Conservation (phyloP, 2,329 filamentous ascomycete genomes). For the Colletotrichum australisinense region DNA sequence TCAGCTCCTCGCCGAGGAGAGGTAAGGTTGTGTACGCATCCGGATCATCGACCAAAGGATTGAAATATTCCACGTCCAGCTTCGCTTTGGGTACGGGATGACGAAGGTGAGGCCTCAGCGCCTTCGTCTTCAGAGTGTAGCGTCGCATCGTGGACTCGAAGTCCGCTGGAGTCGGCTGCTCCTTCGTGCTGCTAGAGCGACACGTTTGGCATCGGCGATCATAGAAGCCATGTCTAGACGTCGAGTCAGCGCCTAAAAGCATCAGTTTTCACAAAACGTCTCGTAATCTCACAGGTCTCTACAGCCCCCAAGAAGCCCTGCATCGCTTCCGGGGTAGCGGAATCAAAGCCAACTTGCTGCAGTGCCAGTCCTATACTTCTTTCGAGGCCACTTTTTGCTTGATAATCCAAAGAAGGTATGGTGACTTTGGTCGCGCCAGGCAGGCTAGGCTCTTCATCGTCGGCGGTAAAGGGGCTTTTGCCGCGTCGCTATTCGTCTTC, state of each 20-base stretch:
- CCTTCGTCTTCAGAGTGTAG: conserved; percentile 62
- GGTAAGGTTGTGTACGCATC: conserved; percentile 56
- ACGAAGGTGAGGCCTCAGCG: conserved; percentile 67
- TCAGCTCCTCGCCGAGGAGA: conserved; percentile 65
- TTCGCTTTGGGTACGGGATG: conserved; percentile 59
- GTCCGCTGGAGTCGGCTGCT: conserved; percentile 65
- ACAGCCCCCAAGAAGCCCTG: conserved; percentile 67
- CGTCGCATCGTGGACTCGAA: conserved; percentile 64
- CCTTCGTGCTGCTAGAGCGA: conserved; percentile 63
- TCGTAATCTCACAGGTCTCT: conserved; percentile 64
- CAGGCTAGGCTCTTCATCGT: not conserved
- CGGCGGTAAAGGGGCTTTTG: not conserved
- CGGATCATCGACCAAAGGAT: conserved; percentile 51
- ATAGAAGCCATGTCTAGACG: conserved; percentile 60
- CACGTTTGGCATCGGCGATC: conserved; percentile 58
- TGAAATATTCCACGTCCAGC: conserved; percentile 51
- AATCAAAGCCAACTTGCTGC: conserved; percentile 68
- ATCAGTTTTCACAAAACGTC: not conserved
- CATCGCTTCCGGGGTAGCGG: conserved; percentile 65
- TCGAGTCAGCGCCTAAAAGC: conserved; percentile 39
- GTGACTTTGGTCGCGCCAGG: conserved; percentile 18
- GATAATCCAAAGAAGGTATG: conserved; percentile 44
- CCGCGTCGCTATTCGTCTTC: conserved; percentile 6
- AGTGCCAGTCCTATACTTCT: conserved; percentile 67
- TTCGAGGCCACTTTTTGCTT: conserved; percentile 57